These are phyloP conservation scores for Lentinula aciculospora DNA, from an alignment of 768 basidiomycete species.

Conservation along the genomic window DNA sequence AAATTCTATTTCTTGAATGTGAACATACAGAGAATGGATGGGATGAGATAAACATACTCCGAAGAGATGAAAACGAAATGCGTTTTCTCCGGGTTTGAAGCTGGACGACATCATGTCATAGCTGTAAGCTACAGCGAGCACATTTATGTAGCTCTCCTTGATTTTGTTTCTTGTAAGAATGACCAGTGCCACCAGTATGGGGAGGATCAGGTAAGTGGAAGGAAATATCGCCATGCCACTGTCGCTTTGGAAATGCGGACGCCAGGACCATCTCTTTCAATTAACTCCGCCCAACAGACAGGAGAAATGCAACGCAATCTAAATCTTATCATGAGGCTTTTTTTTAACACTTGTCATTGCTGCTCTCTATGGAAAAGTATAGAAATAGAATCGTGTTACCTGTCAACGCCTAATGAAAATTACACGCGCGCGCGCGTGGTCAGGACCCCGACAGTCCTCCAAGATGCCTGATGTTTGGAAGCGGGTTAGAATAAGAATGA, in stretches of 20 bases:
- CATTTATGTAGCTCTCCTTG: background rate
- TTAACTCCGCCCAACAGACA: background rate
- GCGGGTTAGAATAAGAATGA: too few relatives aligned
- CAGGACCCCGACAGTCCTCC: too few relatives aligned
- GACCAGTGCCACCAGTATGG: background rate
- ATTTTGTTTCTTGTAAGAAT: background rate
- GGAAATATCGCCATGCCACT: background rate
- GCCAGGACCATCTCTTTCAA: background rate
- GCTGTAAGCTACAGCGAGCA: background rate
- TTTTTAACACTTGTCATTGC: too few relatives aligned
- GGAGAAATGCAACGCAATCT: background rate
- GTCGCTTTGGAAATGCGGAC: too few relatives aligned
- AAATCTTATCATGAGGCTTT: too few relatives aligned
- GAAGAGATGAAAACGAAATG: constrained; percentile 13
- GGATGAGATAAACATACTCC: constrained; percentile 9
- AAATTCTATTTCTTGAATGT: constrained; percentile 2
- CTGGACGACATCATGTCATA: constrained; percentile 3
- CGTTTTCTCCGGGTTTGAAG: constrained; percentile 9
- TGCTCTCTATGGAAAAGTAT: too few relatives aligned
- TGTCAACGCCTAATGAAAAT: too few relatives aligned
- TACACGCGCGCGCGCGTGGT: too few relatives aligned
- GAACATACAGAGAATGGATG: background rate
- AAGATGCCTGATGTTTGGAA: too few relatives aligned
- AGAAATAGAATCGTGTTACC: too few relatives aligned
- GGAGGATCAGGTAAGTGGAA: background rate